Percentiles rank a stretch among this genome's conserved stretches.
Conservation (phyloP, 2,329 filamentous ascomycete genomes). For the Monosporascus sp. region DNA sequence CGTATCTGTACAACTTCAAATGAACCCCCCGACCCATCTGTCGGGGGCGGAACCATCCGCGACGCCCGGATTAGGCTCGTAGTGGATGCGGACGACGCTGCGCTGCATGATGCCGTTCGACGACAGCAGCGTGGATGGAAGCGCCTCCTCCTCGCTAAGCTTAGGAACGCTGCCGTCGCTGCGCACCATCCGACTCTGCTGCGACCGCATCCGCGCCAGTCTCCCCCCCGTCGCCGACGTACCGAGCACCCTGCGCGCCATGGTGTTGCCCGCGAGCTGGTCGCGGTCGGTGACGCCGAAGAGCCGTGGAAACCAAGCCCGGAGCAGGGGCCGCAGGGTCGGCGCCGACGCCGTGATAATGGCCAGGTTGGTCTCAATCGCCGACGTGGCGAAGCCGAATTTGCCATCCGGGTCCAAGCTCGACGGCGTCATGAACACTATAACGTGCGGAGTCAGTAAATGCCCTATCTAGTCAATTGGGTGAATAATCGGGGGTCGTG, state of each 20-base stretch:
- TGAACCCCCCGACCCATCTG: neutral
- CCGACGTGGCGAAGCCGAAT: constrained; percentile 31
- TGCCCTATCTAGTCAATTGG: too few species aligned
- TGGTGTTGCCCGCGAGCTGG: constrained; percentile 14
- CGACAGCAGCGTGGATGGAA: neutral
- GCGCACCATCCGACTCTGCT: neutral
- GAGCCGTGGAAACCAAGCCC: constrained; percentile 27
- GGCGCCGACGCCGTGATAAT: constrained; percentile 39
- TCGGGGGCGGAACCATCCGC: neutral
- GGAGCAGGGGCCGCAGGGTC: constrained; percentile 33
- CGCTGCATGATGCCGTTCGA: constrained; percentile 8
- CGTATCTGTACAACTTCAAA: neutral
- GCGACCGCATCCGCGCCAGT: constrained; percentile 13
- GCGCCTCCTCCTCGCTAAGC: constrained; percentile 7
- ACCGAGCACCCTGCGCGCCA: constrained; percentile 8
- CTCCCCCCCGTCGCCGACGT: constrained; percentile 7
- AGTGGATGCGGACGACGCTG: constrained; percentile 6
- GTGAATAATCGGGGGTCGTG: too few species aligned
- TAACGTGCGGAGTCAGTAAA: too few species aligned
- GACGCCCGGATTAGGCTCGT: neutral
- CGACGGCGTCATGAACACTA: constrained; percentile 24
- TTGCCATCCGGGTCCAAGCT: constrained; percentile 23
- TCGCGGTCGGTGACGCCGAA: constrained; percentile 15
- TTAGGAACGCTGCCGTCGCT: neutral
- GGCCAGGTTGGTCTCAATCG: constrained; percentile 37